phyloP scores from a whole-genome alignment of 345 rosid species.

The Microcos paniculata region DNA sequence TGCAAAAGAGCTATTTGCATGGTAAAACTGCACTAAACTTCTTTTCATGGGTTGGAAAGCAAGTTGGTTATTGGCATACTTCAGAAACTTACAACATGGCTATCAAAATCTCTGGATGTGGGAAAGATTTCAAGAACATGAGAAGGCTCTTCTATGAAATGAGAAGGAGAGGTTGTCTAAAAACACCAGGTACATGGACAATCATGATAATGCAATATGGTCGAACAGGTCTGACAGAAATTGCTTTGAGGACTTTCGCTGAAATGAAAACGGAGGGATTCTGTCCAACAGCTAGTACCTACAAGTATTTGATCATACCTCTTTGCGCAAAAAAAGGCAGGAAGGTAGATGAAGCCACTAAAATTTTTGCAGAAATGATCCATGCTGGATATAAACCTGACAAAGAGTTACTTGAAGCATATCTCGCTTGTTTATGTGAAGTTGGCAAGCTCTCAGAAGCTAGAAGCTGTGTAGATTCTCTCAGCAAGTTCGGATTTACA shows the following conservation, averaged over 20 bases:
- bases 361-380: constrained; percentile 67
- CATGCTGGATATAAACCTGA: constrained; percentile 50
- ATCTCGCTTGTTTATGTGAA: constrained; percentile 70
- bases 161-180: constrained; percentile 61
- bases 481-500: constrained; percentile 54
- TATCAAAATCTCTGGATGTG: constrained; percentile 75
- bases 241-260: constrained; percentile 54
- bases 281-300: constrained; percentile 53
- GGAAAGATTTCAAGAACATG: constrained; percentile 85
- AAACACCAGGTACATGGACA: constrained; percentile 76
- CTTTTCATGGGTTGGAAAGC: constrained; percentile 76
- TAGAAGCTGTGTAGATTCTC: constrained; percentile 44
- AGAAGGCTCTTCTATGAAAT: constrained; percentile 70
- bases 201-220: constrained; percentile 92
- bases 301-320: constrained; percentile 65
- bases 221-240: constrained; percentile 72
- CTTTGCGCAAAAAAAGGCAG: constrained; percentile 74
- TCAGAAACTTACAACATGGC: constrained; percentile 83
- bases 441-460: constrained; percentile 48
- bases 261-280: constrained; percentile 67
- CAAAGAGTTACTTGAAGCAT: constrained; percentile 57
- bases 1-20: constrained; percentile 45
- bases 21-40: constrained; percentile 60
- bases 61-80: constrained; percentile 57
- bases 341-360: constrained; percentile 60